Percentiles rank a stretch among this genome's conserved stretches.
phyloP scores from a whole-genome alignment of 2,329 filamentous ascomycete species.

The Orbilia ellipsospora region DNA sequence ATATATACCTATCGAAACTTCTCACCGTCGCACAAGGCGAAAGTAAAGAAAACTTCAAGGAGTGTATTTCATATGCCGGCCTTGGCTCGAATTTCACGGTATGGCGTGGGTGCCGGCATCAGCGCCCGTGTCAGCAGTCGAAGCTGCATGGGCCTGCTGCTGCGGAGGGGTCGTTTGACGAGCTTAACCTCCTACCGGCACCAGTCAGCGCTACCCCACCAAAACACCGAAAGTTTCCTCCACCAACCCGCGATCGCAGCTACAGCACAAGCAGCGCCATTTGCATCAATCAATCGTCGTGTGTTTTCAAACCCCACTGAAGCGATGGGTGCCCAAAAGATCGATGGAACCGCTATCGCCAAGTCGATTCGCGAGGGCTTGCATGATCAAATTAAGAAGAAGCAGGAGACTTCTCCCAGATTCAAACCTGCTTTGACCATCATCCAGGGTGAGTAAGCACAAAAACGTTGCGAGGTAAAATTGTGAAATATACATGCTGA shows the following conservation, averaged over 20 bases:
- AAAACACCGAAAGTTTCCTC: constrained; percentile 49
- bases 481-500: constrained; percentile 10
- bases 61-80: constrained; percentile 40
- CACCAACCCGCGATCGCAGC: constrained; percentile 41
- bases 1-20: too few species aligned
- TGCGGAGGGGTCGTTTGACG: constrained; percentile 40
- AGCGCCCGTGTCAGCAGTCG: constrained; percentile 22
- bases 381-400: constrained; percentile 80
- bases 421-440: constrained; percentile 93
- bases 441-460: constrained; percentile 77
- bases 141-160: constrained; percentile 38
- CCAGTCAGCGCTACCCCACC: constrained; percentile 53
- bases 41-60: not conserved
- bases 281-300: constrained; percentile 56
- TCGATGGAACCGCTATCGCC: constrained; percentile 95
- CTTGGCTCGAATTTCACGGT: constrained; percentile 54
- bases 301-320: constrained; percentile 68
- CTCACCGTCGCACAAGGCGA: constrained; percentile 11
- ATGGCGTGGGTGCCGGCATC: constrained; percentile 41
- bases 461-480: not conserved
- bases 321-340: constrained; percentile 86
- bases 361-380: constrained; percentile 88
- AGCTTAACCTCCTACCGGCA: constrained; percentile 41
- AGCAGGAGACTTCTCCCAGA: constrained; percentile 83
- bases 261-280: constrained; percentile 25